Conservation (phyloP, 495 filamentous ascomycete genomes). For the Penicillium coprophilum region DNA sequence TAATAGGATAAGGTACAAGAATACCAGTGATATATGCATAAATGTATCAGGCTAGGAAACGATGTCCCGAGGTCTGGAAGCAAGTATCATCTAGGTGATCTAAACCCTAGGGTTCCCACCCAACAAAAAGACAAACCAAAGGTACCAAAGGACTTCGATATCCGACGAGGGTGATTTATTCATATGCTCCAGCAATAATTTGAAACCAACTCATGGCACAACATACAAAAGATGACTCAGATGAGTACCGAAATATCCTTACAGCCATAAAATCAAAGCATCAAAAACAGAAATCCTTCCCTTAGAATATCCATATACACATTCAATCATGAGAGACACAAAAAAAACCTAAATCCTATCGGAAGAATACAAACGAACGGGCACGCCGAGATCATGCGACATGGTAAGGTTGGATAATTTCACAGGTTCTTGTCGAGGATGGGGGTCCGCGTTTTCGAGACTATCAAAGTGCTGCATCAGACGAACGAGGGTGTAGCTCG, state of each 20-base stretch:
- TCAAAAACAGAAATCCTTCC: neutral
- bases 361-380: conserved; percentile 35
- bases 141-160: too few relatives aligned
- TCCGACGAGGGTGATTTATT: too few relatives aligned
- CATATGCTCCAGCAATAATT: too few relatives aligned
- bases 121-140: too few relatives aligned
- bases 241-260: neutral
- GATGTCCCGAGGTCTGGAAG: too few relatives aligned
- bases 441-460: conserved; percentile 40
- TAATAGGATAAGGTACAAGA: too few relatives aligned
- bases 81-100: too few relatives aligned
- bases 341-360: conserved; percentile 1
- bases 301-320: neutral
- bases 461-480: conserved; percentile 68
- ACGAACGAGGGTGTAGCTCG: conserved; percentile 68
- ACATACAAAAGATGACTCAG: neutral
- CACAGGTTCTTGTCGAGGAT: conserved; percentile 27
- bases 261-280: neutral
- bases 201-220: neutral
- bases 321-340: conserved; percentile 5
- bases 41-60: too few relatives aligned
- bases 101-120: too few relatives aligned
- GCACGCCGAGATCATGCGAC: conserved; percentile 42
- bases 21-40: too few relatives aligned
- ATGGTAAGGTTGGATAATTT: conserved; percentile 40